These are phyloP conservation scores for Xylaria venustula DNA, from an alignment of 495 filamentous ascomycete genomes.

Conservation along the genomic window DNA sequence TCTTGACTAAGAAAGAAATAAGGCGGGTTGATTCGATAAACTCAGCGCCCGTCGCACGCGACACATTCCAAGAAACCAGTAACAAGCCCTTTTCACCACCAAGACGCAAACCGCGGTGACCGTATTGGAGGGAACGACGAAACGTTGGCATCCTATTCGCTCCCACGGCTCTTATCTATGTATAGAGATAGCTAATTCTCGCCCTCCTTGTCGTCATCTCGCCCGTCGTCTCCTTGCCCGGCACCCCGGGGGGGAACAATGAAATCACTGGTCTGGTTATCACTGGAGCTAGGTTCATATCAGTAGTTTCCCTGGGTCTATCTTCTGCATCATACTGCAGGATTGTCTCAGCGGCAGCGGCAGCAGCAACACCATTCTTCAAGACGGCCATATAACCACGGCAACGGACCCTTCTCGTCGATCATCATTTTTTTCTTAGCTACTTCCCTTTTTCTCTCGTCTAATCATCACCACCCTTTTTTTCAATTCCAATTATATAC, in stretches of 20 bases:
- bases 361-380: slow-evolving; percentile 9
- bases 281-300: slow-evolving; percentile 1
- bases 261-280: background rate
- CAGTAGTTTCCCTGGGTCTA: background rate
- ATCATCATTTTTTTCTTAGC: slow-evolving; percentile 9
- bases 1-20: background rate
- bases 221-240: background rate
- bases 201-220: slow-evolving; percentile 10
- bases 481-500: background rate
- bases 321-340: slow-evolving; percentile 11
- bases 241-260: background rate
- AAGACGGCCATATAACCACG: slow-evolving; percentile 15
- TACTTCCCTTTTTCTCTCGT: slow-evolving; percentile 5
- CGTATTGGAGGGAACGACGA: background rate
- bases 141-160: slow-evolving; percentile 9
- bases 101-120: background rate
- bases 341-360: slow-evolving; percentile 7
- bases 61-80: background rate
- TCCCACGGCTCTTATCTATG: slow-evolving; percentile 15
- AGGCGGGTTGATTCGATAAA: background rate
- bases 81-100: background rate
- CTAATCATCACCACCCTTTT: background rate
- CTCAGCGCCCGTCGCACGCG: slow-evolving; percentile 1
- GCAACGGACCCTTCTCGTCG: slow-evolving; percentile 11
- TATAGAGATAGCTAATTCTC: slow-evolving; percentile 4